Base-by-base conservation (phyloP, 1,284 basidiomycete species). In the Ustilago vetiveriae region DNA sequence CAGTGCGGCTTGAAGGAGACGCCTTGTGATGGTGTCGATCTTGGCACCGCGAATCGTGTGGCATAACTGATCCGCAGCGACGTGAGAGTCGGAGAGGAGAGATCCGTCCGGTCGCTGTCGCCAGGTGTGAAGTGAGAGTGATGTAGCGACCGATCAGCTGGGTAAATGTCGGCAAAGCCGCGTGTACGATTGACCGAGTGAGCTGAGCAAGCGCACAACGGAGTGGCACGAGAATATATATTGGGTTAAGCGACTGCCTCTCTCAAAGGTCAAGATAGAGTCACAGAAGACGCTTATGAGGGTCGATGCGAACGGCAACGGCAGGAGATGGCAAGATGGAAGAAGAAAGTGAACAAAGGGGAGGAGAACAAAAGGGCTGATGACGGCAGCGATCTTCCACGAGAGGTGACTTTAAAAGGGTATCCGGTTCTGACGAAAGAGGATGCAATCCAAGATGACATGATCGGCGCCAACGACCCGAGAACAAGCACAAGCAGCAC, bases 31-130 rank as follows among this genome's bases (percentile, higher is more conserved):
- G 26, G 9, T 56, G 38, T 47, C 52, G 56, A 27, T 52, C 35
- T 23, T 33, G 39, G 23, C 32, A 21, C 13, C 21, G 32, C 9
- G 52, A 37, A 23, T 53, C 52, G 22, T 37, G 45, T 51, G 17
- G 19, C 64, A 67, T 67, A 49, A 43, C 64, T 56, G 30, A 44
- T 36, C 44, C 24, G 43, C 45, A 13, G 42, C 35, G 29, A 19
- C 9, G 29, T 27, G 41, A 14, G 19, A 23, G 47, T 51, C 38
- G 21, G 17, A 23, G 19, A 17, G 13, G 13, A 23, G 37, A 30
- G n/a, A 16, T 22, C 11, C 19, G 24, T 22, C 16, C 33, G 10
- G 23, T 36, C 23, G 17, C 21, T 19, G 8, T n/a, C n/a, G n/a
- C n/a, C n/a, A n/a, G n/a, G n/a, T n/a, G n/a, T n/a, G n/a, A n/a